Evolutionary conservation across 2,329 filamentous ascomycete genomes (phyloP).

Genomic region (Pseudogymnoascus sp.): DNA sequence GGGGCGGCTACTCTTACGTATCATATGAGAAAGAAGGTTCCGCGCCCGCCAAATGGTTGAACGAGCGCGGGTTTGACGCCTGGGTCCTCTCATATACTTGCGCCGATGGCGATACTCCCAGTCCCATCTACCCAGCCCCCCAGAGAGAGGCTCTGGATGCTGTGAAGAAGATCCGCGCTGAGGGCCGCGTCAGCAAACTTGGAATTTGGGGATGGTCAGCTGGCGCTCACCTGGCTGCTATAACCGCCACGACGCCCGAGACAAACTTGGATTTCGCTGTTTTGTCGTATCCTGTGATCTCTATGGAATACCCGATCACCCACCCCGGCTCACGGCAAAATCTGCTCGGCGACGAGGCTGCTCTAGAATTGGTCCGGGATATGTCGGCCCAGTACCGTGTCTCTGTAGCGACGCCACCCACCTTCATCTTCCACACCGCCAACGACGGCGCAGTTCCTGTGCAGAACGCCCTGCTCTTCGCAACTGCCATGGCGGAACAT

Average conservation of each 20-base stretch:
- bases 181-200: constrained; percentile 15
- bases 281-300: constrained; percentile 23
- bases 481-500: constrained; percentile 20
- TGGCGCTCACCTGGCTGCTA: constrained; percentile 21
- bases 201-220: constrained; percentile 24
- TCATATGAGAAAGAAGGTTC: constrained; percentile 18
- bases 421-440: constrained; percentile 30
- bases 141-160: constrained; percentile 18
- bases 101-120: background rate
- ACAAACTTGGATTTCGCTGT: constrained; percentile 21
- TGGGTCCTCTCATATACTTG: constrained; percentile 22
- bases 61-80: constrained; percentile 18
- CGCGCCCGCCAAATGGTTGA: constrained; percentile 19
- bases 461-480: constrained; percentile 24
- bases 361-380: constrained; percentile 17
- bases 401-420: constrained; percentile 23
- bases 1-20: constrained; percentile 21
- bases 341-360: constrained; percentile 19
- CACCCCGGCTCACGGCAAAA: constrained; percentile 17
- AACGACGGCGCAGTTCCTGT: constrained; percentile 24
- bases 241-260: constrained; percentile 18
- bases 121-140: constrained; percentile 18
- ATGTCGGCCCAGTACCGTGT: constrained; percentile 25
- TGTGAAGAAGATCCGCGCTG: constrained; percentile 15
- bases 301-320: constrained; percentile 17